A percentile compares a stretch with the other conserved stretches of the same genome.
Evolutionary conservation across 148 eudicot genomes (phyloP).

Genomic region (Chenopodium quinoa): DNA sequence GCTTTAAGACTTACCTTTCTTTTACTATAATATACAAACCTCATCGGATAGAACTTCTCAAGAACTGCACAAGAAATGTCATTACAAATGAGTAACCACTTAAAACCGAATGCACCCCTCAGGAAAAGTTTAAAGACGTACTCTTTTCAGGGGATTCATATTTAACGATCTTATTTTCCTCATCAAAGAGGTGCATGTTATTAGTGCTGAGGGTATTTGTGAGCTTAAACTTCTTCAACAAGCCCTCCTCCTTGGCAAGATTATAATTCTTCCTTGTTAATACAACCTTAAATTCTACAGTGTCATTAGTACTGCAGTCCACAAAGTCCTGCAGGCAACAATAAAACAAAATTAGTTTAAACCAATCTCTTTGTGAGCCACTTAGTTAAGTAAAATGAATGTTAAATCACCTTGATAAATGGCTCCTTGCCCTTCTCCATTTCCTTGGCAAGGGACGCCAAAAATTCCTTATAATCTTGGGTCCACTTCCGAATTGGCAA

Average conservation of each 20-base stretch:
- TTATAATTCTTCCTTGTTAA: conserved; percentile 46
- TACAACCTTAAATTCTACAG: conserved; percentile 45
- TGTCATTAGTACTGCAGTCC: conserved; percentile 45
- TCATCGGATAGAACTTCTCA: conserved; percentile 59
- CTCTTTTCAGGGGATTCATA: conserved; percentile 84
- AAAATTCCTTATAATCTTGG: conserved; percentile 80
- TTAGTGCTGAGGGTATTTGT: conserved; percentile 71
- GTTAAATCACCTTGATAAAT: conserved; percentile 45
- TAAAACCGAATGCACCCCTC: not conserved
- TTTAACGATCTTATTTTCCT: conserved; percentile 73
- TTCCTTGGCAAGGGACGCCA: conserved; percentile 43
- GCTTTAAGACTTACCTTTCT: conserved; percentile 52
- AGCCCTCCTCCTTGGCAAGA: conserved; percentile 74
- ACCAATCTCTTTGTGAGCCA: not conserved
- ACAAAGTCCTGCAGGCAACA: conserved; percentile 46
- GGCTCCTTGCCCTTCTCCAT: conserved; percentile 58
- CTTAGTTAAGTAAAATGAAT: not conserved
- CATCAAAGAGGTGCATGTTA: conserved; percentile 93
- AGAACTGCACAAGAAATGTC: conserved; percentile 57
- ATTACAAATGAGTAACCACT: not conserved
- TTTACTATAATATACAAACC: conserved; percentile 65
- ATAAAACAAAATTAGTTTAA: not conserved
- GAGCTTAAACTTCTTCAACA: conserved; percentile 86
- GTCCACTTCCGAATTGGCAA: conserved; percentile 82
- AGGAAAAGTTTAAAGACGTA: conserved; percentile 30